phyloP scores from a whole-genome alignment of 169 alveolate species.

The Eimeria maxima region DNA sequence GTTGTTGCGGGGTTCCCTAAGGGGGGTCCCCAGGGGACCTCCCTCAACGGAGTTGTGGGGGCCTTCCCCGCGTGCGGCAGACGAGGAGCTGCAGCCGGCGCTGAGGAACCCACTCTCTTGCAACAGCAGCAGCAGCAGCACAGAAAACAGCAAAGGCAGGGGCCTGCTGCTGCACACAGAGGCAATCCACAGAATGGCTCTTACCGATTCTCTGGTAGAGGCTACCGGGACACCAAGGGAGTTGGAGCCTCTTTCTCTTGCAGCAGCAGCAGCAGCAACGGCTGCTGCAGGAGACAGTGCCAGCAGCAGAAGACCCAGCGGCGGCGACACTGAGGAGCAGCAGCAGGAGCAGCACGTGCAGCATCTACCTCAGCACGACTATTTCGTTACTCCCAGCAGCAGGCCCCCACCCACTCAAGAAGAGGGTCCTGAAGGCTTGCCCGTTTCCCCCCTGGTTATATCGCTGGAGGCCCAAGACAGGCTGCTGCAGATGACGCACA shows the following conservation, averaged over 20 bases:
- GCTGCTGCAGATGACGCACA: conserved; percentile 67
- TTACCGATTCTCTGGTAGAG: not conserved
- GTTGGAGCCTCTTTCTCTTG: not conserved
- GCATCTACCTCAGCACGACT: not conserved
- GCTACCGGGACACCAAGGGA: conserved; percentile 20
- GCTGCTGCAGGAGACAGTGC: not conserved
- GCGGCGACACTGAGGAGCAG: not conserved
- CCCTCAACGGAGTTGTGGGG: not conserved
- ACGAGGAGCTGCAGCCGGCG: not conserved
- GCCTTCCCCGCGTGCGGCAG: not conserved
- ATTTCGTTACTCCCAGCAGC: not conserved
- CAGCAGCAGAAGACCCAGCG: conserved; percentile 22
- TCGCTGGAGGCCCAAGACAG: not conserved
- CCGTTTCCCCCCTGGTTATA: conserved; percentile 24
- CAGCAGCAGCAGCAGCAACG: not conserved
- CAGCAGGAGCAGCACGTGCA: conserved; percentile 20
- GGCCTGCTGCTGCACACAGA: conserved; percentile 6
- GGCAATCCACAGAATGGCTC: not conserved
- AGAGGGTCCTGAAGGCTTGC: not conserved
- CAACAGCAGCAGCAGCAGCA: conserved; percentile 40
- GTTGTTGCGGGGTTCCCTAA: not conserved
- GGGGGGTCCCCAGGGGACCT: not conserved
- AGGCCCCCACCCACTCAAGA: not conserved
- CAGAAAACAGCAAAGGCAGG: not conserved
- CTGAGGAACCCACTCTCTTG: not conserved